Evolutionary conservation across 2,329 filamentous ascomycete genomes (phyloP), one percentile per base, ranked within the genome.

Genomic region (Xylariales sp.): DNA sequence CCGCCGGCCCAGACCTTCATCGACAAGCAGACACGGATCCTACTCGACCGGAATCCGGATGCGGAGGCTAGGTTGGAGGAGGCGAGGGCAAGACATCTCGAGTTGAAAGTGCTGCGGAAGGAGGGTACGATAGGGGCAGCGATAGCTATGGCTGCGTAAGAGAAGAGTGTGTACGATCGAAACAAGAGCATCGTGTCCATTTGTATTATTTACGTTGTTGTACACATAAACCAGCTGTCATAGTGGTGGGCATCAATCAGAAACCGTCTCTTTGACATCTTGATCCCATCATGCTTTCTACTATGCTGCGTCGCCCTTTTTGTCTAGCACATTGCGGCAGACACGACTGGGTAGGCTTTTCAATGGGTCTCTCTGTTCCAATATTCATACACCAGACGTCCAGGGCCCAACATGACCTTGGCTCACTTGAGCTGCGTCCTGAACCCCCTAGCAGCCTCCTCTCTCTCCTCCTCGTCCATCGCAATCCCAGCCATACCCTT

Each of bases 91-190:
- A 60, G 57, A 50, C 77, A 81, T 51, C 40, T 78, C 51, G 66
- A 73, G 60, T 62, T 80, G 46, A 79, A 80, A 70, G 61, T 65
- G 55, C 56, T 69, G 57, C 55, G 69, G 33, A 66, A 65, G 51
- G 58, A 67, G 50, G 64, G 63, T 51, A 62, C 51, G 54, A 66
- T 67, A 58, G 57, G 40, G 24, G 8, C n/a, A 27, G 24, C 24
- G 24, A 27, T 8, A 27, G 24, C 8, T 27, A 27, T 27, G 8
- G 8, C 24, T 27, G 24, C 24, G 24, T 27, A 8, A n/a, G n/a
- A n/a, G n/a, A 27, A 27, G 24, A 27, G 31, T 42, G 28, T 27
- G 24, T 27, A 27, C 24, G 24, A 27, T 27, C 8, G 24, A n/a
- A 27, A n/a, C n/a, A n/a, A 27, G 24, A 27, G 24, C 24, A 27